Conservation (phyloP, 1,284 basidiomycete genomes). For the Kwoniella shivajii region DNA sequence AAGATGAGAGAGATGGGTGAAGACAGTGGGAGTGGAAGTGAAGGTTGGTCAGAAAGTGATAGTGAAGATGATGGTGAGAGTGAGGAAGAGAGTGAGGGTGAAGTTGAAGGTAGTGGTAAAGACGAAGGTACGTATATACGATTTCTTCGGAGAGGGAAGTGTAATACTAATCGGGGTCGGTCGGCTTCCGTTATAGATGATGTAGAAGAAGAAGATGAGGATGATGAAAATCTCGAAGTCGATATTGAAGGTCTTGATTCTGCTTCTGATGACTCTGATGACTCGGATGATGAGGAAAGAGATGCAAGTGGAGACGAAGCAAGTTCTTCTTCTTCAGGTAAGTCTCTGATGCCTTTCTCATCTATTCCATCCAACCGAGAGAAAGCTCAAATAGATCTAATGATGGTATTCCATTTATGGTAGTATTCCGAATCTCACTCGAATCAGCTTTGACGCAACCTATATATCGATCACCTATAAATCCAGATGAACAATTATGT, state of each 20-base stretch:
- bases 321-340: slow-evolving; percentile 6
- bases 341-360: not conserved
- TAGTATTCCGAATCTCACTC: slow-evolving; percentile 61
- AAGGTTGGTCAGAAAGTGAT: slow-evolving; percentile 29
- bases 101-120: not conserved
- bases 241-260: slow-evolving; percentile 6
- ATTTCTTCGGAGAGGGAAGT: not conserved
- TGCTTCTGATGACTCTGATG: slow-evolving; percentile 4
- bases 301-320: slow-evolving; percentile 5
- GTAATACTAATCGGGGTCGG: too few species aligned
- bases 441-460: slow-evolving; percentile 66
- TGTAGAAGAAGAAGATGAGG: too few species aligned
- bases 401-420: not conserved
- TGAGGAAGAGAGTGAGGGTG: slow-evolving; percentile 16
- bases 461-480: slow-evolving; percentile 61
- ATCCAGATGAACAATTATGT: slow-evolving; percentile 58
- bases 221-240: slow-evolving; percentile 1
- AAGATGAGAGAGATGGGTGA: slow-evolving; percentile 61
- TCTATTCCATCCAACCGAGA: not conserved
- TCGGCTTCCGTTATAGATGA: too few species aligned
- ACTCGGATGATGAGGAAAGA: not conserved
- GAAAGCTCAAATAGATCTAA: not conserved
- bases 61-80: slow-evolving; percentile 18
- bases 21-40: slow-evolving; percentile 16
- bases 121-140: not conserved